phyloP scores from a whole-genome alignment of 2,329 filamentous ascomycete species.

The Penicillium polonicum region DNA sequence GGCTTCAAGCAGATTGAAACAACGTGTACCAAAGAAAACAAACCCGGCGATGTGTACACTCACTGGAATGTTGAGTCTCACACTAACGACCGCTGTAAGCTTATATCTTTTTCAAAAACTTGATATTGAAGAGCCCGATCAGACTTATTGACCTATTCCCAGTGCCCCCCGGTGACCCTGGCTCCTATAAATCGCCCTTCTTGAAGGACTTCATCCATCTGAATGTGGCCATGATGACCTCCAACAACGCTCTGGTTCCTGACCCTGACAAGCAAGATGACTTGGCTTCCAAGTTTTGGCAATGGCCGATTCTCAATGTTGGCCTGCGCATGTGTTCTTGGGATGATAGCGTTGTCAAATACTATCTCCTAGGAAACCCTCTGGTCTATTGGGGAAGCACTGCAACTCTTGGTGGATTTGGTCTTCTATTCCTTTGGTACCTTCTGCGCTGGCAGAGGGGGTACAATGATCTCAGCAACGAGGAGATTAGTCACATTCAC shows the following conservation, averaged over 20 bases:
- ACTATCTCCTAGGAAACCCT: slow-evolving; percentile 97
- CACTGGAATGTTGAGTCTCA: slow-evolving; percentile 99
- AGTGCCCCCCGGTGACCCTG: slow-evolving; percentile 87
- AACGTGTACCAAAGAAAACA: slow-evolving; percentile 90
- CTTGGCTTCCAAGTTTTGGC: slow-evolving; percentile 94
- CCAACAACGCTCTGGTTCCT: slow-evolving; percentile 95
- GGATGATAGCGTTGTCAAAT: slow-evolving; percentile 94
- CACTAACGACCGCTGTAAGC: slow-evolving; percentile 84
- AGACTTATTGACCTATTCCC: slow-evolving; percentile 14
- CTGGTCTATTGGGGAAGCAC: slow-evolving; percentile 95
- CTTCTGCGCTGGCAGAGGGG: slow-evolving; percentile 93
- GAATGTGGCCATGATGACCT: slow-evolving; percentile 99
- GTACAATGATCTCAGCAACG: slow-evolving; percentile 74
- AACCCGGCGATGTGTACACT: slow-evolving; percentile 87
- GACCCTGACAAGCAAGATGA: slow-evolving; percentile 99
- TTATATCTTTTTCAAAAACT: slow-evolving; percentile 21
- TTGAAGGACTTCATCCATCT: slow-evolving; percentile 96
- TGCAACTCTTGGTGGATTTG: slow-evolving; percentile 70
- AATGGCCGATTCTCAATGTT: slow-evolving; percentile 94
- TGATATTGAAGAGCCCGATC: background rate
- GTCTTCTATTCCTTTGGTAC: slow-evolving; percentile 75
- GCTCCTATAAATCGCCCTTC: slow-evolving; percentile 94
- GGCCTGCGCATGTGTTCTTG: slow-evolving; percentile 98
- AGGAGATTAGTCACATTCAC: slow-evolving; percentile 90
- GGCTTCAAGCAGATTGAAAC: slow-evolving; percentile 99